phyloP scores from a whole-genome alignment of 768 basidiomycete genomes.

The Suillus tomentosus region DNA sequence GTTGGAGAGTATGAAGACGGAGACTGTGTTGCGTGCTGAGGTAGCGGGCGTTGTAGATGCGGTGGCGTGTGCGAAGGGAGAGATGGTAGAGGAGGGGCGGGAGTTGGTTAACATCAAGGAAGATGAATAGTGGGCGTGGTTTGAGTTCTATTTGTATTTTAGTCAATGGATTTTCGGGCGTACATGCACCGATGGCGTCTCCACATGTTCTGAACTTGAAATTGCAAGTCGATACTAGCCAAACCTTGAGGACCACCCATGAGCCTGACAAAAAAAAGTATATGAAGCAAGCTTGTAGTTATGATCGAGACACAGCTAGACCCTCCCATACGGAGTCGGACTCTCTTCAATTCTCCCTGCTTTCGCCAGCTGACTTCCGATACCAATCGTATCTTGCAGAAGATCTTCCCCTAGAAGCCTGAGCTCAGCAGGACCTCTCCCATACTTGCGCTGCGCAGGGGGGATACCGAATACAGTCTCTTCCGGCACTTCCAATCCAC shows the following conservation, averaged over 20 bases:
- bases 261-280: not conserved
- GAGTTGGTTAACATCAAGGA: slow-evolving; percentile 73
- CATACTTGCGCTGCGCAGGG: slow-evolving; percentile 47
- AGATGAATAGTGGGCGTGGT: slow-evolving; percentile 25
- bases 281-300: slow-evolving; percentile 2
- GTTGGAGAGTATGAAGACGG: slow-evolving; percentile 97
- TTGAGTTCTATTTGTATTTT: not conserved
- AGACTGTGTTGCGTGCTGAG: slow-evolving; percentile 80
- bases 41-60: slow-evolving; percentile 67
- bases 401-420: slow-evolving; percentile 65
- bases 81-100: slow-evolving; percentile 89
- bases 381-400: slow-evolving; percentile 63
- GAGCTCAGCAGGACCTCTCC: slow-evolving; percentile 36
- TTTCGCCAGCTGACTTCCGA: slow-evolving; percentile 52
- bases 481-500: slow-evolving; percentile 39
- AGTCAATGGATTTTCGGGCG: not conserved
- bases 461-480: slow-evolving; percentile 76
- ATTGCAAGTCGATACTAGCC: not conserved
- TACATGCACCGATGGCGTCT: not conserved
- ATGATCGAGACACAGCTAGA: not conserved
- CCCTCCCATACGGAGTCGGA: slow-evolving; percentile 54
- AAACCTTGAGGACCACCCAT: not conserved
- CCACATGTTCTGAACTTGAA: not conserved
- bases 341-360: slow-evolving; percentile 60
- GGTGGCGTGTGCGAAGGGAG: slow-evolving; percentile 79